Evolutionary conservation across 2,329 filamentous ascomycete species (phyloP).

Genomic region (Phyllosticta citriasiana): DNA sequence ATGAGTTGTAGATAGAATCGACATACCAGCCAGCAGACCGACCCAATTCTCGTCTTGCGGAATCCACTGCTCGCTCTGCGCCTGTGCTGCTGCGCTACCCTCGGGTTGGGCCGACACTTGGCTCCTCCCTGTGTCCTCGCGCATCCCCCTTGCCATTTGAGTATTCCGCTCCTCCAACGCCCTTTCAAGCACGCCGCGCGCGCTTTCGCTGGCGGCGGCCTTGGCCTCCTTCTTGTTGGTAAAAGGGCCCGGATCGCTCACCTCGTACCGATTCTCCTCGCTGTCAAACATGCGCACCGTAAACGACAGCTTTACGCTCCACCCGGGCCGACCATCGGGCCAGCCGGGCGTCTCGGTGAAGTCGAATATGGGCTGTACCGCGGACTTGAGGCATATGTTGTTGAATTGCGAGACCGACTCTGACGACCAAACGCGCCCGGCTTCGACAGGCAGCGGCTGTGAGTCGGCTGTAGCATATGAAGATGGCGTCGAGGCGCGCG

Average conservation of each 20-base stretch:
- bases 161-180: constrained; percentile 15
- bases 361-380: not conserved
- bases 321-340: constrained; percentile 11
- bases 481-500: not conserved
- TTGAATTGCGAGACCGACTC: constrained; percentile 10
- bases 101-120: not conserved
- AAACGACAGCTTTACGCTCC: constrained; percentile 18
- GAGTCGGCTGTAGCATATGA: not conserved
- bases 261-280: constrained; percentile 12
- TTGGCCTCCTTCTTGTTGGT: constrained; percentile 34
- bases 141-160: constrained; percentile 16
- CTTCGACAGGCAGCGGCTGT: not conserved
- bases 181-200: constrained; percentile 18
- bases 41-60: constrained; percentile 25
- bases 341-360: not conserved
- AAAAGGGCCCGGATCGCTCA: constrained; percentile 19
- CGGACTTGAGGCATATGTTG: constrained; percentile 10
- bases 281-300: constrained; percentile 13
- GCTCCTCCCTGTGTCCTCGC: constrained; percentile 9
- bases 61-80: constrained; percentile 7
- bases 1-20: not conserved
- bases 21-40: constrained; percentile 20
- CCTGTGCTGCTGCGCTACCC: constrained; percentile 9
- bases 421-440: not conserved
- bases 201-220: constrained; percentile 28